Percentiles rank a stretch among this genome's conserved stretches.
These are phyloP conservation scores for Panellus pusillus DNA, from an alignment of 768 basidiomycete genomes.

Conservation along the genomic window DNA sequence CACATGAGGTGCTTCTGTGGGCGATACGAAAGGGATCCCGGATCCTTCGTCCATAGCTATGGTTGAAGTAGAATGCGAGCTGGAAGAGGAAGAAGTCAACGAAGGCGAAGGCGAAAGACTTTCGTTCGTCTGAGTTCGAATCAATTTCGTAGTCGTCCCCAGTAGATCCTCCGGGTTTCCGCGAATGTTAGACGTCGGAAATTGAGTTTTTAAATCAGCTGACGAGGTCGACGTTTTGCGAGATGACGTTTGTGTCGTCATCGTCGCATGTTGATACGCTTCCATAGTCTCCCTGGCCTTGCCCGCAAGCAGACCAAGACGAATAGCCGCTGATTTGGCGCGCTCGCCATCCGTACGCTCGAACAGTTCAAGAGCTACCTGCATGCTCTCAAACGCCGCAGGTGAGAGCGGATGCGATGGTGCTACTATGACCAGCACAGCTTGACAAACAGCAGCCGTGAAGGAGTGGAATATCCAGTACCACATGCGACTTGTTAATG, in stretches of 20 bases:
- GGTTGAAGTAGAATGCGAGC: neutral
- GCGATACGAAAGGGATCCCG: neutral
- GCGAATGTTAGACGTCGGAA: conserved; percentile 21
- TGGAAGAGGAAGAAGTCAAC: neutral
- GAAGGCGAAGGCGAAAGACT: neutral
- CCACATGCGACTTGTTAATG: conserved; percentile 24
- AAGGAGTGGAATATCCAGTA: conserved; percentile 25
- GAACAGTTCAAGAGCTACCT: conserved; percentile 23
- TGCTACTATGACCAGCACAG: conserved; percentile 25
- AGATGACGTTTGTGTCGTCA: neutral
- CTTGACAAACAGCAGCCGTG: conserved; percentile 25
- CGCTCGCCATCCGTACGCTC: conserved; percentile 20
- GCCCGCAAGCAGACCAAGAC: conserved; percentile 15
- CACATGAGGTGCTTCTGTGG: neutral
- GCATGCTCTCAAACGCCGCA: conserved; percentile 23
- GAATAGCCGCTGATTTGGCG: conserved; percentile 19
- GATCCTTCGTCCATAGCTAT: neutral
- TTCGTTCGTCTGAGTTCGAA: conserved; percentile 15
- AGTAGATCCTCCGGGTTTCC: conserved; percentile 23
- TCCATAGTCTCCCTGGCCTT: conserved; percentile 20
- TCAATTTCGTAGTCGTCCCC: conserved; percentile 24
- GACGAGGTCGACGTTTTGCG: neutral
- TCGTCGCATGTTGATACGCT: conserved; percentile 3
- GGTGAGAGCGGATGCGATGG: conserved; percentile 24
- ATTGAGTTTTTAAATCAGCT: conserved; percentile 2